Base-by-base conservation (phyloP, 305 asterid genomes). In the Fraxinus sp. region DNA sequence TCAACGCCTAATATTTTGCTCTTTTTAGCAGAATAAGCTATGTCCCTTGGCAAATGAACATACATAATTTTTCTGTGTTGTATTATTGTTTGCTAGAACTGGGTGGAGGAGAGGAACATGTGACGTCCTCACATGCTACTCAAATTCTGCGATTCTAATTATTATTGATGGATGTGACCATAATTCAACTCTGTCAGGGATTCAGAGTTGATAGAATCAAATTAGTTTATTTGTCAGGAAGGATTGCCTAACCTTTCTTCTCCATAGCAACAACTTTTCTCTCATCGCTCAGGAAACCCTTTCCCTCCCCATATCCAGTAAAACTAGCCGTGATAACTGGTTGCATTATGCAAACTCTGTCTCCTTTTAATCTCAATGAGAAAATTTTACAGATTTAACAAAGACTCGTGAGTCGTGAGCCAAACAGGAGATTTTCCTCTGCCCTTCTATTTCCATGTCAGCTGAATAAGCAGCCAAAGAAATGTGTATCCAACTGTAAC, bases 271-370 rank as follows among this genome's bases (percentile, higher is more conserved):
- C 8, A 32, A 30, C 41, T 36, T 71, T 32, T 71, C 22, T 32
- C 39, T 32, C 14, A 70, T 20, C 35, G 6, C 73, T 64, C 76
- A 32, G 5, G 20, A 32, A 71, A 70, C 20, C 41, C 26, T 30
- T 71, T 33, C 44, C 44, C 26, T 8, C 32, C 76, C 46, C 76
- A 13, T 32, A 30, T 32, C 44, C 44, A 71, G 76, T 71, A 30
- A 28, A 30, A 32, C 76, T 71, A 30, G 24, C 24, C 32, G 32
- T 32, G 44, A 71, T 32, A 11, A 32, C 76, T 32, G 26, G 75
- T 18, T 71, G 76, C 78, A 76, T 76, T 71, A 73, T 71, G 79
- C 78, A 73, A 79, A 41, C 86, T 72, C 49, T 35, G 73, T 39
- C 72, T 76, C 79, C 37, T 33, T 26, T n/a, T 77, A 78, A 81